Evolutionary conservation across 305 asterid genomes (phyloP).

Genomic region (Fraxinus floribunda): DNA sequence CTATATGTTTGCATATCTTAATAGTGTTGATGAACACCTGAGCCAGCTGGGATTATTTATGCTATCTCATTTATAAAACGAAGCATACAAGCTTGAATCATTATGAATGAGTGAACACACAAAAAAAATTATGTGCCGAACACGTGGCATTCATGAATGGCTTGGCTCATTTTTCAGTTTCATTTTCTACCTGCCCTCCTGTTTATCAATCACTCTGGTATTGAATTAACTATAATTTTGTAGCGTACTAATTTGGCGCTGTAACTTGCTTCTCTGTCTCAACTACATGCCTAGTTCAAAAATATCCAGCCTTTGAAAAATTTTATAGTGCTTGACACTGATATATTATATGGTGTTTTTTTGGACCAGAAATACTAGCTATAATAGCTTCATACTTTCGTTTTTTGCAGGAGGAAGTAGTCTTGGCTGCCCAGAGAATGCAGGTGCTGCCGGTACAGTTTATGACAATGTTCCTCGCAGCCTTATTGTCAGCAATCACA

Average conservation of each 20-base stretch:
- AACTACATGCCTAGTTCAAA: not conserved
- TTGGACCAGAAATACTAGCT: conserved; percentile 17
- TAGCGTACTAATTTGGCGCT: not conserved
- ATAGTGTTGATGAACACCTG: not conserved
- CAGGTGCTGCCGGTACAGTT: conserved; percentile 98
- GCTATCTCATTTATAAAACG: not conserved
- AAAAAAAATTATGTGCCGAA: not conserved
- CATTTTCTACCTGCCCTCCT: not conserved
- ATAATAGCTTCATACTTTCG: conserved; percentile 24
- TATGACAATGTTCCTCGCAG: conserved; percentile 90
- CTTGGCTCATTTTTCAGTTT: not conserved
- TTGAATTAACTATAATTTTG: not conserved
- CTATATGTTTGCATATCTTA: not conserved
- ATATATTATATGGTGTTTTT: not conserved
- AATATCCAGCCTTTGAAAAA: not conserved
- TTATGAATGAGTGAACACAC: not conserved
- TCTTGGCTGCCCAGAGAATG: conserved; percentile 84
- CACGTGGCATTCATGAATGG: not conserved
- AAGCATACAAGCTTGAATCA: not conserved
- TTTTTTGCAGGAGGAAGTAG: conserved; percentile 84
- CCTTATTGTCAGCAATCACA: conserved; percentile 83
- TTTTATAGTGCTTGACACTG: not conserved
- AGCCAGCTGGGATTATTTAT: not conserved
- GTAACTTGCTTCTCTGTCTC: not conserved
- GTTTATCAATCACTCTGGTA: conserved; percentile 1